A percentile compares a stretch with the other conserved stretches of the same genome.
These are phyloP conservation scores for Agrocybe pediades DNA, from an alignment of 768 basidiomycete genomes.

Conservation along the genomic window DNA sequence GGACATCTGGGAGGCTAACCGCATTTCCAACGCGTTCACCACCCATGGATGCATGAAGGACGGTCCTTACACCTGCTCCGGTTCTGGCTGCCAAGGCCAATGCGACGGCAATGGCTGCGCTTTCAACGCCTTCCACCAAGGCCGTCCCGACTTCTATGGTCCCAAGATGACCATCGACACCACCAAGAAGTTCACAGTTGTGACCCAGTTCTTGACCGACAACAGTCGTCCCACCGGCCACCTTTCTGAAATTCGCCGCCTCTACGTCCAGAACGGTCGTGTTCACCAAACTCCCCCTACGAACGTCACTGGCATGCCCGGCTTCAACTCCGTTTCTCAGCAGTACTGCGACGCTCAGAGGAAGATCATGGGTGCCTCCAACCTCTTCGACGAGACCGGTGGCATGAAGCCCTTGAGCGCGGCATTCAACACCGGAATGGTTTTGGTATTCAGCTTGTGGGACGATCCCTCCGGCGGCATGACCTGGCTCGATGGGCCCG, in stretches of 20 bases:
- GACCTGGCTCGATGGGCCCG: conserved; percentile 15
- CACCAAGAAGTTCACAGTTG: conserved; percentile 48
- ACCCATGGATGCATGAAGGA: conserved; percentile 45
- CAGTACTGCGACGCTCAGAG: conserved; percentile 49
- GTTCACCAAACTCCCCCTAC: conserved; percentile 46
- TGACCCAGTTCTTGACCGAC: conserved; percentile 53
- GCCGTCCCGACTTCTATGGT: conserved; percentile 45
- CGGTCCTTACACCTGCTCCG: conserved; percentile 42
- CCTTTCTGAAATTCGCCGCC: conserved; percentile 51
- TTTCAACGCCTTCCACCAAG: conserved; percentile 60
- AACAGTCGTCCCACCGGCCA: conserved; percentile 41
- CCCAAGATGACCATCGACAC: conserved; percentile 47
- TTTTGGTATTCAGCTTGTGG: conserved; percentile 38
- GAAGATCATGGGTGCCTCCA: conserved; percentile 46
- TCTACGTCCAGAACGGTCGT: conserved; percentile 52
- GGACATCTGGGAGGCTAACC: conserved; percentile 62
- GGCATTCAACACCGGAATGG: conserved; percentile 46
- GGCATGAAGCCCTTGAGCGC: conserved; percentile 38
- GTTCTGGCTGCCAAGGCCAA: conserved; percentile 36
- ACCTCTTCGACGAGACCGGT: conserved; percentile 44
- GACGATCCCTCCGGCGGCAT: conserved; percentile 12
- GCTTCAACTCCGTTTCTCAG: conserved; percentile 46
- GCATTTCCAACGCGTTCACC: conserved; percentile 48
- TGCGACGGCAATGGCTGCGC: conserved; percentile 59
- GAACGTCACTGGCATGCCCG: conserved; percentile 40